Evolutionary conservation across 2,329 filamentous ascomycete species (phyloP), one percentile per base, ranked within the genome.

Genomic region (Aspergillus thermomutatus): DNA sequence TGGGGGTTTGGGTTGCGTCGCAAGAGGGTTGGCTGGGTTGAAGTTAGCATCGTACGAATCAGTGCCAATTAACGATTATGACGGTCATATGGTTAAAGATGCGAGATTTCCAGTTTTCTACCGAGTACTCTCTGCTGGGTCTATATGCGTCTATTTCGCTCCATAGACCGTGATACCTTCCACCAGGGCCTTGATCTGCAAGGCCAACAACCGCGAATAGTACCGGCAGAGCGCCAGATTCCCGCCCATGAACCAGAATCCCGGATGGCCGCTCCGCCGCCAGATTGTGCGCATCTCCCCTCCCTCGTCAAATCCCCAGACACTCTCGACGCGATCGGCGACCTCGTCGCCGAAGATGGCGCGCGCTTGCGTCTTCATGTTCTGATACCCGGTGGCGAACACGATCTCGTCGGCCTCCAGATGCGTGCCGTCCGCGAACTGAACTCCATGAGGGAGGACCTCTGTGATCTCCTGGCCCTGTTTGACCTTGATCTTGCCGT

Each of bases 201-300:
- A 64, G 6, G 80, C 81, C 65, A 83, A 59, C 28, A 78, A 48
- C 43, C 77, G 79, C 0, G 85, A 88, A 63, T 79, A 88, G 56
- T 85, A 87, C 50, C 86, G 75, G 60, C 83, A 85, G 56, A 88
- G 69, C 0, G 84, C 84, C 37, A 89, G 65, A 64, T 87, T 89
- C 0, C 87, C 86, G 0, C 85, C 86, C 64, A 87, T 84, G 61
- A 87, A 84, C 86, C 86, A 89, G 59, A 89, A 84, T 0, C 85
- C 86, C 0, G 83, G 84, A 54, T 88, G 85, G 0, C 86, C 86
- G 19, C 79, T 86, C 26, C 74, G 74, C 55, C 81, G 79, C 85
- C 85, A 89, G 28, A 89, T 83, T 0, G 77, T 79, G 7, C 82
- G 76, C 61, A 82, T 79, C 72, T 89, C 80, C 3, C 79, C 80